These are phyloP conservation scores for Murraya koenigii DNA, from an alignment of 345 rosid genomes.

Conservation along the genomic window DNA sequence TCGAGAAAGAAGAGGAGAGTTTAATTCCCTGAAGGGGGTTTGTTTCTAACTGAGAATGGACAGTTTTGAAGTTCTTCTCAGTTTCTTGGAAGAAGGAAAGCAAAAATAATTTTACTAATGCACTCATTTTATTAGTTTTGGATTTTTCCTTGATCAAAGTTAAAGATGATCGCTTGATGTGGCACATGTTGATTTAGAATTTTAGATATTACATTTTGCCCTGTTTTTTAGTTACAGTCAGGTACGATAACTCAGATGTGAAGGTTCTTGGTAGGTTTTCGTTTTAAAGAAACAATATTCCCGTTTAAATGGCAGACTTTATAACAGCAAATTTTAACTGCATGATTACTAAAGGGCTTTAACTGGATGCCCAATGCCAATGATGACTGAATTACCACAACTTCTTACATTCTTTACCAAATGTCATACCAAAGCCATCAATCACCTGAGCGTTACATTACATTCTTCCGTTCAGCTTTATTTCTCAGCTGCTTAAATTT, in stretches of 20 bases:
- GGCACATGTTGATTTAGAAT: not conserved
- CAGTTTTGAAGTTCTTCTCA: not conserved
- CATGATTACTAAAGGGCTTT: not conserved
- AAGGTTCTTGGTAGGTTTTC: not conserved
- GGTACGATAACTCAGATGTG: not conserved
- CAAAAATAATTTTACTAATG: too few relatives aligned
- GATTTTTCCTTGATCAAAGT: not conserved
- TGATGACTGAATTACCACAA: not conserved
- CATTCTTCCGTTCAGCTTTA: too few relatives aligned
- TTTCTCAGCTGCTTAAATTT: too few relatives aligned
- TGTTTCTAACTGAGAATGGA: not conserved
- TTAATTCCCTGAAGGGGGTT: not conserved
- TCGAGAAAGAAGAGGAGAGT: slow-evolving; percentile 19
- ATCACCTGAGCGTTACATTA: too few relatives aligned
- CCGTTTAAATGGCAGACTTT: not conserved
- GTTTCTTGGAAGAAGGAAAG: not conserved
- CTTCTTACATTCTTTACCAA: too few relatives aligned
- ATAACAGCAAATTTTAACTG: not conserved
- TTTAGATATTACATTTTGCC: not conserved
- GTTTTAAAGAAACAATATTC: not conserved
- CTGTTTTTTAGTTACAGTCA: not conserved
- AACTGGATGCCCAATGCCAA: not conserved
- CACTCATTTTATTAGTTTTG: not conserved
- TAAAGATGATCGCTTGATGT: not conserved
- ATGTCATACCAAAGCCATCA: too few relatives aligned